Evolutionary conservation across 768 basidiomycete genomes (phyloP).

Genomic region (Phaffia australis): DNA sequence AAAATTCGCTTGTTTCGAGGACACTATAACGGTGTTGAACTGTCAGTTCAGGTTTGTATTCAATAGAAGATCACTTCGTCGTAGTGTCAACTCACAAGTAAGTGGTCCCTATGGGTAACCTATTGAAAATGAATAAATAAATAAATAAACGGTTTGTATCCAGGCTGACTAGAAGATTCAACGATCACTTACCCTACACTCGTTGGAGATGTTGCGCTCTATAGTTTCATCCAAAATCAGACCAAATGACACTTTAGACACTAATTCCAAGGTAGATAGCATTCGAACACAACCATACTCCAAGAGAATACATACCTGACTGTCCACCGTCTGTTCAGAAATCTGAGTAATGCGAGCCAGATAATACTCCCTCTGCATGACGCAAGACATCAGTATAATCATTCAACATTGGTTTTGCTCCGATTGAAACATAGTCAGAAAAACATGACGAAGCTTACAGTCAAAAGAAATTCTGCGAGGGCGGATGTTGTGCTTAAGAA

Average conservation of each 20-base stretch:
- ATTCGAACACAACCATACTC: background rate
- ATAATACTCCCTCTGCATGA: slow-evolving; percentile 21
- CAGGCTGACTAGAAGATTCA: background rate
- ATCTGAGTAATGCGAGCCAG: slow-evolving; percentile 17
- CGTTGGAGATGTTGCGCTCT: slow-evolving; percentile 7
- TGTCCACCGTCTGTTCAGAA: slow-evolving; percentile 20
- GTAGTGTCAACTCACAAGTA: background rate
- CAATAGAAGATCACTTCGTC: background rate
- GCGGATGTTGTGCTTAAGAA: slow-evolving; percentile 81
- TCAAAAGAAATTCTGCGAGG: slow-evolving; percentile 51
- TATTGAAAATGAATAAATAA: background rate
- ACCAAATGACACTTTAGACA: background rate
- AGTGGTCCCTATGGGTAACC: background rate
- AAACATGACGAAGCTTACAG: background rate
- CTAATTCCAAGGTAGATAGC: background rate
- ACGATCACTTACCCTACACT: slow-evolving; percentile 9
- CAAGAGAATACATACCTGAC: slow-evolving; percentile 3
- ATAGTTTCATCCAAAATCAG: background rate
- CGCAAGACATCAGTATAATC: background rate
- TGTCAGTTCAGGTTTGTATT: background rate
- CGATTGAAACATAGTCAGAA: too few species aligned
- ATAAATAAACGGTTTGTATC: background rate
- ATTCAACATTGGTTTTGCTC: background rate
- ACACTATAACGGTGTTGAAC: slow-evolving; percentile 8
- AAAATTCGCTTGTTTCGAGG: slow-evolving; percentile 20